Evolutionary conservation across 192 early-diverging fungal genomes (phyloP).

Genomic region (Geranomyces variabilis): DNA sequence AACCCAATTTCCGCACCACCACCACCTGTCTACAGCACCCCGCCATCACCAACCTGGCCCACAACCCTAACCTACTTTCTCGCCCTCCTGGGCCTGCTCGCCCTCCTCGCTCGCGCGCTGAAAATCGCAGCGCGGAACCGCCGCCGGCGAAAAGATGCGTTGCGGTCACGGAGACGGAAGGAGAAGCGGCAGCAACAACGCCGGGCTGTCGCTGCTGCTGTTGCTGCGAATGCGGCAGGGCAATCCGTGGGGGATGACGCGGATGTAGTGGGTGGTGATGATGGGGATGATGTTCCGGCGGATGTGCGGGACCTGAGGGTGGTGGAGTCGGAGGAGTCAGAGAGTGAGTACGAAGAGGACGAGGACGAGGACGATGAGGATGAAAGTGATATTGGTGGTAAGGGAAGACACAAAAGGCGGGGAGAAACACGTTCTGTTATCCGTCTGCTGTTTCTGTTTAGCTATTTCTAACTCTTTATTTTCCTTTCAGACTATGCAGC

Average conservation of each 20-base stretch:
- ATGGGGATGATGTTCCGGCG: too few species aligned
- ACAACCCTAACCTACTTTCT: conserved; percentile 1
- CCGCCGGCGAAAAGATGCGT: too few species aligned
- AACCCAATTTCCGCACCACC: too few species aligned
- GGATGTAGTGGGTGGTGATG: not conserved
- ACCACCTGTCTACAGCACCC: too few species aligned
- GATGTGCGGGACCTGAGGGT: not conserved
- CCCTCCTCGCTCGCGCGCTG: not conserved
- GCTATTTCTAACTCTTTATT: too few species aligned
- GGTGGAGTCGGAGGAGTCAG: not conserved
- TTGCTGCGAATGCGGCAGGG: too few species aligned
- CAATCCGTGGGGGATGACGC: too few species aligned
- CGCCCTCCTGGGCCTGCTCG: not conserved
- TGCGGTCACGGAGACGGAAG: too few species aligned
- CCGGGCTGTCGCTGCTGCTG: too few species aligned
- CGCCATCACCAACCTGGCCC: not conserved
- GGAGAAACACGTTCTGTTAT: not conserved
- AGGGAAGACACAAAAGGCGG: not conserved
- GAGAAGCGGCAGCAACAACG: too few species aligned
- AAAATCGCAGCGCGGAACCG: too few species aligned
- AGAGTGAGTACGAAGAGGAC: not conserved
- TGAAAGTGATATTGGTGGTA: not conserved
- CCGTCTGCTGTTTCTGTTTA: not conserved
- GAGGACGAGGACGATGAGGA: not conserved
- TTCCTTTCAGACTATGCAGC: not conserved